Base-by-base conservation (phyloP, 1,284 basidiomycete species). In the Rhodotorula glutinis region DNA sequence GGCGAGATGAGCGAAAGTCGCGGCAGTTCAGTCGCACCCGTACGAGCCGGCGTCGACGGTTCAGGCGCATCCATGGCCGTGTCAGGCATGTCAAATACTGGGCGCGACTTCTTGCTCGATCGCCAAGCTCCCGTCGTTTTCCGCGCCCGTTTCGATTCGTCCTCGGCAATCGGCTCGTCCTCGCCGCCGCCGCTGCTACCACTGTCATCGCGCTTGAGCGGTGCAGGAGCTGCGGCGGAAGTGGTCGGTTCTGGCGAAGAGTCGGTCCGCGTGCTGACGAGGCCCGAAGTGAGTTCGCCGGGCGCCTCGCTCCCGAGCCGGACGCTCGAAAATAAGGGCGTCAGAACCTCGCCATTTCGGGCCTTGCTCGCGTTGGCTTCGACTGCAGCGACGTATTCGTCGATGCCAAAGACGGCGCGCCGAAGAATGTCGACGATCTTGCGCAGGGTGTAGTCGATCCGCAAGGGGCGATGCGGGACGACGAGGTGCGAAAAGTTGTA, bases 391-490 rank as follows among this genome's bases (percentile, higher is more conserved):
- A 8, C 33, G 38, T 58, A 49, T 0, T 25, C 57, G 29, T 57
- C 65, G 11, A 66, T 44, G 10, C 30, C 33, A 38, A 25, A 13
- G 56, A 73, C 41, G 23, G 65, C 60, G 4, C 53, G 46, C 3
- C 67, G 60, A 1, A 75, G 41, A 11, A 69, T 49, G 5, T 61
- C 60, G 53, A 71, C 47, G 27, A 73, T 30, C 43, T 75, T 75
- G 41, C 73, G 74, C 1, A 75, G 41, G 21, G 66, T 67, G 51
- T 65, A 67, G 62, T 75, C 72, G 38, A 68, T 60, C 29, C 62
- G 60, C 4, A 67, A 55, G 9, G 54, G 38, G 5, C 54, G 43
- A 9, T 60, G 44, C 11, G 57, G 62, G 23, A 54, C 43, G 64
- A 30, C 13, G 27, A 56, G 30, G 44, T 55, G 51, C 33, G 57